Conservation (phyloP, 257 asterid species). For the Voacanga thouarsii region DNA sequence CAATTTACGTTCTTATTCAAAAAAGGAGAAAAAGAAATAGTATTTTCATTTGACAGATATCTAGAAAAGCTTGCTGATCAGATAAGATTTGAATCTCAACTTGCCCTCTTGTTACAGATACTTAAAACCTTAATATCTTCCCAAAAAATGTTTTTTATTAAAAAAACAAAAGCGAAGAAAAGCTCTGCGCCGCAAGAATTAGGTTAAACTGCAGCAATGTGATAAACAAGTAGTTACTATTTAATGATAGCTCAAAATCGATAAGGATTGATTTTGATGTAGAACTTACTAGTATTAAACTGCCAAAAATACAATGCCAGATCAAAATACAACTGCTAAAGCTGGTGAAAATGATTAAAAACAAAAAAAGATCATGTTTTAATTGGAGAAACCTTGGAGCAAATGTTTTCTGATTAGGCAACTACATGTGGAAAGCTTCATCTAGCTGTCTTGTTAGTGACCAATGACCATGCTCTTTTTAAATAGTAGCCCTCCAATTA, state of each 20-base stretch:
- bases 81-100: neutral
- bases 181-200: neutral
- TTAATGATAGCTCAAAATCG: slow-evolving; percentile 1
- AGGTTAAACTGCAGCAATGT: neutral
- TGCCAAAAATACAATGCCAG: neutral
- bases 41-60: neutral
- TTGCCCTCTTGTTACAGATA: neutral
- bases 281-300: neutral
- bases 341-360: neutral
- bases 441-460: neutral
- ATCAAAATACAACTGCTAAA: neutral
- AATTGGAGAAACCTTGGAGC: neutral
- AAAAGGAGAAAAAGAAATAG: neutral
- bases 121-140: too few relatives aligned
- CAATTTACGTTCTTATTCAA: too few relatives aligned
- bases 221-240: neutral
- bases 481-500: neutral
- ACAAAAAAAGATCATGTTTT: neutral
- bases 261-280: neutral
- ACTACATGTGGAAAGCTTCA: neutral
- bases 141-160: too few relatives aligned
- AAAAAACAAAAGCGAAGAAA: too few relatives aligned
- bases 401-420: slow-evolving; percentile 3
- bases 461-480: neutral
- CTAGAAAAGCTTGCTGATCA: neutral